Percentiles rank a stretch among this genome's conserved stretches.
Evolutionary conservation across 179 eudicot species (phyloP).

Genomic region (Spinacia oleracea): DNA sequence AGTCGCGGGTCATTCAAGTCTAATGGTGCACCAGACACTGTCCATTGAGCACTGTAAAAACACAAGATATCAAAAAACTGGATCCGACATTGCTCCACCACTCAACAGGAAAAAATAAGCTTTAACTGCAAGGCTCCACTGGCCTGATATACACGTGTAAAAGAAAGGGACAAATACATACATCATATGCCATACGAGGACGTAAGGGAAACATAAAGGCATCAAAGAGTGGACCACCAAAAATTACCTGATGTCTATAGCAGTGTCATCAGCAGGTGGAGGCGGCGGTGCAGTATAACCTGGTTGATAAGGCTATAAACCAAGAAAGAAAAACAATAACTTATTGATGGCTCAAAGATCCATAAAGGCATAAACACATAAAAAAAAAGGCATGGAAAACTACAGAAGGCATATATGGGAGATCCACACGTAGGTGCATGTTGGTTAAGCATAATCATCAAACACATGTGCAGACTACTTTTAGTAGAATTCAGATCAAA

Average conservation of each 20-base stretch:
- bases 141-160: neutral
- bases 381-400: neutral
- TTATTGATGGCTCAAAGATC: neutral
- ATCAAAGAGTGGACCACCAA: slow-evolving; percentile 6
- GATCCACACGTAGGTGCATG: neutral
- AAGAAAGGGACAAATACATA: neutral
- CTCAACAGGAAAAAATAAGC: neutral
- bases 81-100: neutral
- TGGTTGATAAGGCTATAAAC: slow-evolving; percentile 65
- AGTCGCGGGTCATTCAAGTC: slow-evolving; percentile 75
- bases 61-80: slow-evolving; percentile 5
- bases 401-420: neutral
- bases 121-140: neutral
- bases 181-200: neutral
- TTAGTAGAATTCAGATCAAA: neutral
- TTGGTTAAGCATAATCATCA: neutral
- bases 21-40: slow-evolving; percentile 56
- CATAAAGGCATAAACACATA: neutral
- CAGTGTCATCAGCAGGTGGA: slow-evolving; percentile 50
- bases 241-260: slow-evolving; percentile 66
- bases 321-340: slow-evolving; percentile 15
- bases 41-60: slow-evolving; percentile 57
- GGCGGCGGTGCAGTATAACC: slow-evolving; percentile 83
- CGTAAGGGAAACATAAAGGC: neutral
- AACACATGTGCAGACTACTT: neutral